Base-by-base conservation (phyloP, 1,284 basidiomycete species). In the Filobasidium uniguttulatum region DNA sequence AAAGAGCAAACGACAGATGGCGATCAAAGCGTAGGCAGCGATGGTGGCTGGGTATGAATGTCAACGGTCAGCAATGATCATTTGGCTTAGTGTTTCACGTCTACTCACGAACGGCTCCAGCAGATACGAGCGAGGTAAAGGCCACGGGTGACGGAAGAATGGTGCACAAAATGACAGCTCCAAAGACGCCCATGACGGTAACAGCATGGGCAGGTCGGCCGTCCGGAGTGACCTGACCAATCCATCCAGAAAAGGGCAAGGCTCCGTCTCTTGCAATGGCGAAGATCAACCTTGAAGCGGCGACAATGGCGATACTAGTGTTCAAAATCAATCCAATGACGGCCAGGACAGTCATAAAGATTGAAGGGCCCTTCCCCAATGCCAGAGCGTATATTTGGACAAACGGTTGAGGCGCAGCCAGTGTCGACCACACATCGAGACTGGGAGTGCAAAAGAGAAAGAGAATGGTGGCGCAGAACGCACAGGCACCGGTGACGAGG, bases 181-280 rank as follows among this genome's bases (percentile, higher is more conserved):
- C 81, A 58, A 86, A 86, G 53, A 82, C 62, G 62, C 77, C 83
- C 62, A 88, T 85, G 58, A 87, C 77, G 0, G 82, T 85, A 7
- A 87, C 79, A 7, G 86, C 84, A 62, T 87, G 81, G 52, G 73
- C 76, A 0, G 86, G 86, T 59, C 87, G 82, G 2, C 83, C 81
- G 15, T 75, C 67, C 0, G 66, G 55, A 38, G 82, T 78, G 37
- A 89, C 82, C 56, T 74, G 69, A 35, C 83, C 79, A 49, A 89
- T 83, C 85, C 84, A 89, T 7, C 69, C 55, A 0, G 83, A 86
- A 50, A 85, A 64, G 1, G 86, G 86, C 15, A 90, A 72, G 0
- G 89, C 84, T 28, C 86, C 86, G 58, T 90, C 86, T 49, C 86
- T 80, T 17, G 86, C 85, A 45, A 90, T 82, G 14, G 85, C 86